A percentile compares a stretch with the other conserved stretches of the same genome.
Conservation (phyloP, 2,329 filamentous ascomycete species). For the Scedosporium aurantiacum region DNA sequence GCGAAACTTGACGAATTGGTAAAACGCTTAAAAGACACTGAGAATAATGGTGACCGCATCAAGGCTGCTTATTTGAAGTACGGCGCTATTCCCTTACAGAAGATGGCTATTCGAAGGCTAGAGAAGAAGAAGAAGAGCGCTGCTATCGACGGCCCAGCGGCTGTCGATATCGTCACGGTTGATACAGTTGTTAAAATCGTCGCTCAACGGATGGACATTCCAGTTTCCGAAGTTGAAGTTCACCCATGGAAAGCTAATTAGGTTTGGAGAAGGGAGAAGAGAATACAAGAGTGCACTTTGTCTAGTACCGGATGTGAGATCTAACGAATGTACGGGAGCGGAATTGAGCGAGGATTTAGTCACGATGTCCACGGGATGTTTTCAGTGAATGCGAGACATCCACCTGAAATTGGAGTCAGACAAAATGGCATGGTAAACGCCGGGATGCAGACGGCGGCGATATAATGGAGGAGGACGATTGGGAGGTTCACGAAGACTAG, state of each 20-base stretch:
- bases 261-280: too few relatives aligned
- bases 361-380: slow-evolving; percentile 16
- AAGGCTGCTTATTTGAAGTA: slow-evolving; percentile 92
- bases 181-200: slow-evolving; percentile 99
- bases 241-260: slow-evolving; percentile 25
- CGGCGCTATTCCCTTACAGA: slow-evolving; percentile 91
- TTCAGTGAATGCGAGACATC: slow-evolving; percentile 11
- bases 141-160: slow-evolving; percentile 66
- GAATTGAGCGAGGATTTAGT: slow-evolving; percentile 12
- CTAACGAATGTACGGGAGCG: slow-evolving; percentile 11
- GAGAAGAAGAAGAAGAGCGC: slow-evolving; percentile 78
- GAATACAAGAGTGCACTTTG: too few relatives aligned
- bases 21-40: slow-evolving; percentile 88
- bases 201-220: slow-evolving; percentile 94
- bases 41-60: slow-evolving; percentile 70
- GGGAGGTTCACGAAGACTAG: slow-evolving; percentile 35
- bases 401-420: background rate
- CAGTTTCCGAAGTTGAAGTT: slow-evolving; percentile 84
- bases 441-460: slow-evolving; percentile 22
- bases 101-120: slow-evolving; percentile 65
- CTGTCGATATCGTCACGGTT: slow-evolving; percentile 87
- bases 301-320: too few relatives aligned
- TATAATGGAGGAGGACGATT: slow-evolving; percentile 37
- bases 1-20: slow-evolving; percentile 86
- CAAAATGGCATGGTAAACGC: slow-evolving; percentile 2